Conservation (phyloP, 805 yeast species). For the Wickerhamomyces rabaulensis region DNA sequence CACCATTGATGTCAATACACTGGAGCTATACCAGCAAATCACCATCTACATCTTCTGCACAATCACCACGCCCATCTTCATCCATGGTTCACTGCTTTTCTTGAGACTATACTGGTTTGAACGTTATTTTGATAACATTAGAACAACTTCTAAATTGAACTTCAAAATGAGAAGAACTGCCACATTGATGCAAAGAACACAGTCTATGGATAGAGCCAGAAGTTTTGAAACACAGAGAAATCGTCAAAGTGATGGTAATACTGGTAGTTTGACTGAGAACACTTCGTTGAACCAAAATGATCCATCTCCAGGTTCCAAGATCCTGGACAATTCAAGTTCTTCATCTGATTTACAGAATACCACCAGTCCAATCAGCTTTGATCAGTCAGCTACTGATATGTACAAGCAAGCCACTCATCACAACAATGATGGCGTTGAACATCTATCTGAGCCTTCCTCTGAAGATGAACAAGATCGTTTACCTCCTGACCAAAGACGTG, state of each 20-base stretch:
- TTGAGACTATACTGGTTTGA: constrained; percentile 87
- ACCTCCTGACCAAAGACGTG: background rate
- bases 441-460: constrained; percentile 22
- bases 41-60: constrained; percentile 56
- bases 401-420: background rate
- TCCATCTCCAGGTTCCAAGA: constrained; percentile 4
- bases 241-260: background rate
- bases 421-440: constrained; percentile 7
- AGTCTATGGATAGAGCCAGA: constrained; percentile 18
- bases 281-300: background rate
- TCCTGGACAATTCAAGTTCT: constrained; percentile 7
- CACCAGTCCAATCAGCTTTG: constrained; percentile 7
- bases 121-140: constrained; percentile 77
- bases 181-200: constrained; percentile 54
- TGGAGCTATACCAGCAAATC: constrained; percentile 77
- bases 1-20: constrained; percentile 61
- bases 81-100: constrained; percentile 73
- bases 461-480: constrained; percentile 11
- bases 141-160: constrained; percentile 68
- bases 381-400: constrained; percentile 1
- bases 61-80: constrained; percentile 81
- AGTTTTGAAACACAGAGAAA: background rate
- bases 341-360: constrained; percentile 9
- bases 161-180: constrained; percentile 79
- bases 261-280: background rate